phyloP scores from a whole-genome alignment of 1,139 yeast genomes.

The Geotrichum histeridarum region DNA sequence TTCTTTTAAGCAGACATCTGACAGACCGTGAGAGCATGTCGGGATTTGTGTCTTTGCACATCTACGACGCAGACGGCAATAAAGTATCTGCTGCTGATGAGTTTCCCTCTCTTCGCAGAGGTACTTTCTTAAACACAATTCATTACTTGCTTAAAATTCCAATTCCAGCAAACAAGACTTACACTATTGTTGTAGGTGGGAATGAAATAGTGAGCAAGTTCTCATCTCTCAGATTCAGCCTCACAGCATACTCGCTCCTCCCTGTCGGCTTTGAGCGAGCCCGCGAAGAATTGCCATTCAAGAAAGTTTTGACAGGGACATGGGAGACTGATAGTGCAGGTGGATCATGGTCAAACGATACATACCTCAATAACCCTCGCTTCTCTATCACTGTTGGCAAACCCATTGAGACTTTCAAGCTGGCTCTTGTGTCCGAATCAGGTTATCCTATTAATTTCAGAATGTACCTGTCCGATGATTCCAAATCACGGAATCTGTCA shows the following conservation, averaged over 20 bases:
- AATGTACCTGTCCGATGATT: constrained; percentile 33
- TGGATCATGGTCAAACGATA: constrained; percentile 51
- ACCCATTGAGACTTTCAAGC: constrained; percentile 8
- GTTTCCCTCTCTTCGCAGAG: constrained; percentile 22
- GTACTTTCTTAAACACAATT: constrained; percentile 30
- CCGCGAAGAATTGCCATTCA: constrained; percentile 30
- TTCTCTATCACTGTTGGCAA: constrained; percentile 38
- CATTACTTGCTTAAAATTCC: constrained; percentile 29
- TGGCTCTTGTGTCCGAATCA: constrained; percentile 19
- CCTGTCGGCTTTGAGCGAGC: constrained; percentile 35
- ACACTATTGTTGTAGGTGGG: constrained; percentile 31
- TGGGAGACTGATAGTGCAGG: constrained; percentile 53
- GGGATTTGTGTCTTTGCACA: constrained; percentile 26
- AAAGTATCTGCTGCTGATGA: constrained; percentile 24
- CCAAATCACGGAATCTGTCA: constrained; percentile 30
- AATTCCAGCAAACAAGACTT: constrained; percentile 28
- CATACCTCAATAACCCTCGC: constrained; percentile 62
- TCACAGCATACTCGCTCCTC: constrained; percentile 39
- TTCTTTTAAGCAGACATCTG: constrained; percentile 44
- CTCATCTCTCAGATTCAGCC: constrained; percentile 35
- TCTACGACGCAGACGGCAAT: constrained; percentile 24
- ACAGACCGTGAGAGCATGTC: constrained; percentile 17
- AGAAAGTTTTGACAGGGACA: constrained; percentile 37
- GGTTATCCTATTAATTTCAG: constrained; percentile 35
- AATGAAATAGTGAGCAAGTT: constrained; percentile 30